Evolutionary conservation across 163 green algal species (phyloP).

Genomic region (Smithsoniella earleae): DNA sequence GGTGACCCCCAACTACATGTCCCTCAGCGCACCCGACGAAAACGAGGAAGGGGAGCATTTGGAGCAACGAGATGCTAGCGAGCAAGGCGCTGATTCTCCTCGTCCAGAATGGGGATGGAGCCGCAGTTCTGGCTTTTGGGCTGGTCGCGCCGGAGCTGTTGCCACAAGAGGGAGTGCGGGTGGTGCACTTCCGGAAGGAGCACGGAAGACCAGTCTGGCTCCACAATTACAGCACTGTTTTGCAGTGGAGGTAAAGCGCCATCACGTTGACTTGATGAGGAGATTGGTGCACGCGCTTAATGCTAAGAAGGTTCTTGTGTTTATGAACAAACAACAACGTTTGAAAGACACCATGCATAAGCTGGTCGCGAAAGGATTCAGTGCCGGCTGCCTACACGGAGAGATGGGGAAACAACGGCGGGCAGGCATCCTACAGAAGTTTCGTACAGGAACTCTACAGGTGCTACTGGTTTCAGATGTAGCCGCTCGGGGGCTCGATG

Average conservation of each 20-base stretch:
- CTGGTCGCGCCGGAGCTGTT: not conserved
- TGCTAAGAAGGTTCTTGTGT: constrained; percentile 67
- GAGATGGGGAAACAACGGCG: constrained; percentile 70
- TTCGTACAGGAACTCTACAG: constrained; percentile 55
- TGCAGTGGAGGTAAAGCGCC: constrained; percentile 12
- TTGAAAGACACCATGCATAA: constrained; percentile 71
- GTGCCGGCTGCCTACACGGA: constrained; percentile 61
- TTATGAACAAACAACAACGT: constrained; percentile 91
- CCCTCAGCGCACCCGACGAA: not conserved
- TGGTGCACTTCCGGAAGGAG: not conserved
- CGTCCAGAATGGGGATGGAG: constrained; percentile 14
- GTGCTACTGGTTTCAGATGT: constrained; percentile 79
- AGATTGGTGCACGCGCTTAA: constrained; percentile 70
- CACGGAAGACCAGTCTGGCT: not conserved
- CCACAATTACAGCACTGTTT: constrained; percentile 14
- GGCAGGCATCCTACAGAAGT: constrained; percentile 56
- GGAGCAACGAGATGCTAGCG: not conserved
- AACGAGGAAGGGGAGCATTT: too few species aligned
- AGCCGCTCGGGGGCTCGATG: constrained; percentile 81
- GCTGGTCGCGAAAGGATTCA: constrained; percentile 60
- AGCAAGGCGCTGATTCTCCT: not conserved
- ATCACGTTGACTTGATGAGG: constrained; percentile 56
- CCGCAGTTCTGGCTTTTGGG: constrained; percentile 8
- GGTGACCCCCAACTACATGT: not conserved
- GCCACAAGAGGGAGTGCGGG: constrained; percentile 9